These are phyloP conservation scores for Phytopythium oedochilum DNA, from an alignment of 352 stramenopile genomes.

Conservation along the genomic window DNA sequence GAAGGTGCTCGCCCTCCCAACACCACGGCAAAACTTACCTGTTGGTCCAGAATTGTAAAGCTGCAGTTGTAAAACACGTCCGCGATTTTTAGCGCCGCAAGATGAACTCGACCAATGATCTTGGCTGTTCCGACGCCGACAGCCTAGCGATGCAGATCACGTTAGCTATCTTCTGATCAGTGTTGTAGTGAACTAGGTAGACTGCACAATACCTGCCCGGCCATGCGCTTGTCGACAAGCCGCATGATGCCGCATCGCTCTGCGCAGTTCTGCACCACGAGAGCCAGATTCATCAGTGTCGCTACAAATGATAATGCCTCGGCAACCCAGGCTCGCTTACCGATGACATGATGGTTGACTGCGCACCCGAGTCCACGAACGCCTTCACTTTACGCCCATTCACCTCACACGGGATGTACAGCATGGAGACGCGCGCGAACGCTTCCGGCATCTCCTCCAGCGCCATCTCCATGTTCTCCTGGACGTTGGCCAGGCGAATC, in stretches of 20 bases:
- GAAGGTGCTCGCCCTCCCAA: too few species aligned
- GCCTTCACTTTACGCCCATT: slow-evolving; percentile 82
- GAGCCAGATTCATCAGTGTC: neutral
- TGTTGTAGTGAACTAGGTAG: neutral
- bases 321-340: slow-evolving; percentile 11
- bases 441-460: slow-evolving; percentile 87
- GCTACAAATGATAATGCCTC: too few species aligned
- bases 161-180: slow-evolving; percentile 6
- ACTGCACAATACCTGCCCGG: slow-evolving; percentile 69
- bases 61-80: slow-evolving; percentile 91
- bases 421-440: slow-evolving; percentile 85
- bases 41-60: slow-evolving; percentile 91
- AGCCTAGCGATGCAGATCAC: slow-evolving; percentile 34
- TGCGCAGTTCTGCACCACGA: slow-evolving; percentile 60
- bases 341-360: slow-evolving; percentile 92
- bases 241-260: slow-evolving; percentile 90
- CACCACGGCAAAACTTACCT: too few species aligned
- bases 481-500: slow-evolving; percentile 81
- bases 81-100: slow-evolving; percentile 89
- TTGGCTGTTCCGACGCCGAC: slow-evolving; percentile 95
- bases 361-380: slow-evolving; percentile 89
- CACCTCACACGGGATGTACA: slow-evolving; percentile 86
- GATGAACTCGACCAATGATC: slow-evolving; percentile 95
- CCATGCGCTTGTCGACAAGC: slow-evolving; percentile 85
- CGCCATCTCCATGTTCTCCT: slow-evolving; percentile 89